phyloP scores from a whole-genome alignment of 177 flowering plant species.

The Vitis hybrid region DNA sequence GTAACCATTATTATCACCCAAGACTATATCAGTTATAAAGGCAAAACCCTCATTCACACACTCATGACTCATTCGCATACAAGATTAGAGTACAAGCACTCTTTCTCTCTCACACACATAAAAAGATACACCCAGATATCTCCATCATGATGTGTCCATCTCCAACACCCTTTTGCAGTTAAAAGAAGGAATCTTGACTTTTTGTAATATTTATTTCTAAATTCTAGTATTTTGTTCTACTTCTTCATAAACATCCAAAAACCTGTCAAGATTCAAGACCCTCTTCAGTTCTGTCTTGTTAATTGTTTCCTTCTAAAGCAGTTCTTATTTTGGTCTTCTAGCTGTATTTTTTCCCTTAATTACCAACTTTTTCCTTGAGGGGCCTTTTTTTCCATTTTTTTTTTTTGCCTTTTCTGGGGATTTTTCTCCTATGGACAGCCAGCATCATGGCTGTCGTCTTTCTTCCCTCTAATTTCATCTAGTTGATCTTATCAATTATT shows the following conservation, averaged over 20 bases:
- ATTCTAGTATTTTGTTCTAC: background rate
- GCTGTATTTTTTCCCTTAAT: background rate
- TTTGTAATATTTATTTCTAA: background rate
- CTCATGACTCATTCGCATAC: too few species aligned
- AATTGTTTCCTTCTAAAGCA: background rate
- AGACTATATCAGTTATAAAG: too few species aligned
- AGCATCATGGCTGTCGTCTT: slow-evolving; percentile 17
- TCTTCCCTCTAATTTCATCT: slow-evolving; percentile 4
- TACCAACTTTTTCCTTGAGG: slow-evolving; percentile 3
- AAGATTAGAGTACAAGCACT: too few species aligned
- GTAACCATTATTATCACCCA: too few species aligned
- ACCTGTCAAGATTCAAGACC: background rate
- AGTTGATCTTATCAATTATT: slow-evolving; percentile 10
- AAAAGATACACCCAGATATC: background rate
- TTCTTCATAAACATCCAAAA: background rate
- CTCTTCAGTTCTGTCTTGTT: slow-evolving; percentile 4
- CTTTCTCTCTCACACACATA: too few species aligned
- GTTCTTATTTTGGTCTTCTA: background rate
- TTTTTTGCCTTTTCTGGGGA: slow-evolving; percentile 16
- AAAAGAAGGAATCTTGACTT: background rate
- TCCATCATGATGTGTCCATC: slow-evolving; percentile 5
- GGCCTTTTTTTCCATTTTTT: slow-evolving; percentile 1
- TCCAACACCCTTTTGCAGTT: background rate
- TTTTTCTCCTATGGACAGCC: too few species aligned
- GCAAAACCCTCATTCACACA: too few species aligned